Base-by-base conservation (phyloP, 306 rosid genomes). In the Geum urbanum region DNA sequence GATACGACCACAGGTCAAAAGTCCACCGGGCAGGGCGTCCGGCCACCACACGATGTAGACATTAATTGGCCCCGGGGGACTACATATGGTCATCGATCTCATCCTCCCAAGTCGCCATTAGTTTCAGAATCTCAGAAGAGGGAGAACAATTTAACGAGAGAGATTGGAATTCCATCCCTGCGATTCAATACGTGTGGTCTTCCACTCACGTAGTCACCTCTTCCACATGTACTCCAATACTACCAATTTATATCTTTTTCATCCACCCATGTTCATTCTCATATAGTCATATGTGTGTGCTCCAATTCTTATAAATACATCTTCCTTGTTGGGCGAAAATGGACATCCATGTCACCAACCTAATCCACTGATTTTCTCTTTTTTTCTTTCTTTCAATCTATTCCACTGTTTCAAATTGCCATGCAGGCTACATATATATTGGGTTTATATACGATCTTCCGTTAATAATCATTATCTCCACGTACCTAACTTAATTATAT, bases 271-370 rank as follows among this genome's bases (percentile, higher is more conserved):
- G n/a, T 51, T 6, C 0, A 14, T 50, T 15, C 37, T 32, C 37
- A 32, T 27, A 27, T 32, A 32, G 4, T 32, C 37, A 32, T 2
- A 2, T 15, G 4, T 15, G 6, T 11, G 3, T 46, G 16, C 45
- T 60, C 59, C 22, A 18, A 20, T 27, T 9, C 75, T 76, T 50
- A 65, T 64, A 46, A 32, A 76, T 15, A 47, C 37, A 32, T 3
- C 37, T 76, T 65, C 45, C 7, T 72, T 45, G 78, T 77, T 82
- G 37, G 37, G 3, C 37, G 37, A 3, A 32, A 32, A 32, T 32
- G 85, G 79, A 72, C 54, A 22, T 84, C 87, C 85, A 73, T 74
- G 86, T 87, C 96, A 76, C 74, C 81, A 65, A 66, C 82, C 79
- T 63, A 65, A 87, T 85, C 91, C 89, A 40, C 13, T 74, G 2